Evolutionary conservation across 2,329 filamentous ascomycete species (phyloP), one percentile per base, ranked within the genome.

Genomic region (Colletotrichum acutatum): DNA sequence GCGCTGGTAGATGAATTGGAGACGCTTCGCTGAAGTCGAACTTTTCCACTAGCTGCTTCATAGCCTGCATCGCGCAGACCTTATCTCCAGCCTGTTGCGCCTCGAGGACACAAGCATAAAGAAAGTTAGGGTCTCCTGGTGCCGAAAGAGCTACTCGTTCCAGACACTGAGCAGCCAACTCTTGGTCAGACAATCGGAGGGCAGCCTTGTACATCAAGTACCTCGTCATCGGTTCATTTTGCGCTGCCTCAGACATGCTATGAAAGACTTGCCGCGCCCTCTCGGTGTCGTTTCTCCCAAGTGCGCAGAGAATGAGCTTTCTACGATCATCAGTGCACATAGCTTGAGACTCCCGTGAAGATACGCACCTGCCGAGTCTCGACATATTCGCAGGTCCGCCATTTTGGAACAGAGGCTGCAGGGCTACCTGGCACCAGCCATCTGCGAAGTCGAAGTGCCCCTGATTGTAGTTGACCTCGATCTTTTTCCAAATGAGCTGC

Each of bases 21-120:
- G 77, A 75, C 4, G 71, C 54, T 4, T 65, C 52, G 14, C 75
- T 76, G 7, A 64, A 57, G n/a, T 77, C 74, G 68, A 78, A 79
- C 6, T 72, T 79, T n/a, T 79, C 75, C 2, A 77, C 76, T 3
- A 84, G 75, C 9, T 80, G 79, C 37, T 81, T 81, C 37, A 86
- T 77, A 8, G 83, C 82, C 14, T 77, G 75, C 28, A 84, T 70
- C 0, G 91, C 89, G 74, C 92, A 90, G 0, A 84, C 74, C 63
- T 88, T 91, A 74, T 94, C 89, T 0, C 91, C 90, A 0, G 85
- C 84, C 74, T 90, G 86, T 62, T 95, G 91, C 3, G 94, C 93
- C 80, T 97, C 94, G 32, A 94, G 84, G 26, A 94, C 90, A 77
- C 95, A 98, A 1, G 94, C 93, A 75, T 95, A 95, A 0, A 98